Base-by-base conservation (phyloP, 257 asterid genomes). In the Anisodus acutangulus region DNA sequence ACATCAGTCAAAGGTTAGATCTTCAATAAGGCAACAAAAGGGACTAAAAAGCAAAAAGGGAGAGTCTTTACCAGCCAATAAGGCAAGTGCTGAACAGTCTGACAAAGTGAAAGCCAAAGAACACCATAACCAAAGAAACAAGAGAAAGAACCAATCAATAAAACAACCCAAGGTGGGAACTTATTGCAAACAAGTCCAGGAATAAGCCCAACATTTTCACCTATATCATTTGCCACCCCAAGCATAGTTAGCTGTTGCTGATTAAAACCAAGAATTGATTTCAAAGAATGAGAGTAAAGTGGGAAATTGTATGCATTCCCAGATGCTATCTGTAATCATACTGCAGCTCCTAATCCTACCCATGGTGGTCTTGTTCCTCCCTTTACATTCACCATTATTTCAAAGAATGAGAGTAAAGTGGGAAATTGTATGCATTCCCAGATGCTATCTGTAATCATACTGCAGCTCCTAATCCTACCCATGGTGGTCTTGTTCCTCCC, bases 401-500 rank as follows among this genome's bases (percentile, higher is more conserved):
- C 15, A 93, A 78, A 0, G 97, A 91, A 82, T 91, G 96, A 17
- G 97, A 93, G 55, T 92, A 93, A 60, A 93, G 90, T 2, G 97
- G 94, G 70, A 93, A 93, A 60, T 89, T 91, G 87, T 92, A 88
- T 3, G 92, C 93, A 88, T 91, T 93, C 2, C 97, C 96, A 22
- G 94, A 85, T 1, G 97, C 96, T 78, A 93, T 84, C 64, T 91
- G 96, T 45, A 93, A 83, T 96, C 96, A 92, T 12, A 91, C 91
- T 5, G 97, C 88, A 45, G 93, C 96, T 74, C 97, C 95, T 35
- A 93, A 90, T 6, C 95, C 94, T 53, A 93, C 93, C 97, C 97
- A 93, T 19, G 97, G 96, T 17, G 94, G 97, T 82, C 97, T 85
- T 4, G 92, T 91, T 8, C 97, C 97, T 12, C 78, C 86, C 83